A percentile compares a stretch with the other conserved stretches of the same genome.
Evolutionary conservation across 371 early-diverging fungal species (phyloP).

Genomic region (Funneliformis caledonium): DNA sequence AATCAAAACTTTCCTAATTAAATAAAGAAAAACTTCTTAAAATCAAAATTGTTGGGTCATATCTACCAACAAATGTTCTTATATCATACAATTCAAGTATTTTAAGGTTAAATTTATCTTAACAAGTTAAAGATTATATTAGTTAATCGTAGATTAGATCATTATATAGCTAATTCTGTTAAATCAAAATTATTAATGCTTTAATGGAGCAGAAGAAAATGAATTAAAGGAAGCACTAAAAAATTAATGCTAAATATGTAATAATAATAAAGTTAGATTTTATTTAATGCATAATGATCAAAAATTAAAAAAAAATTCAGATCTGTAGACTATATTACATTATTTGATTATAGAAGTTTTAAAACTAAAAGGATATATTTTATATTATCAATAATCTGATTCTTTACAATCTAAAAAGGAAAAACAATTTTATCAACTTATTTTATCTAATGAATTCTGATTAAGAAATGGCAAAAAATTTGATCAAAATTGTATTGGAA

Average conservation of each 20-base stretch:
- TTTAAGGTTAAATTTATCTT: too few species aligned
- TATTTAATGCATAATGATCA: background rate
- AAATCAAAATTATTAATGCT: too few species aligned
- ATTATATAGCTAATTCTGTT: too few species aligned
- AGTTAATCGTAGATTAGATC: too few species aligned
- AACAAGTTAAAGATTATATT: too few species aligned
- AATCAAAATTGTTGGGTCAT: too few species aligned
- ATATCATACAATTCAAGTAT: too few species aligned
- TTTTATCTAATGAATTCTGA: conserved; percentile 21
- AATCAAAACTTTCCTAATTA: background rate
- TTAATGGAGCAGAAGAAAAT: conserved; percentile 7
- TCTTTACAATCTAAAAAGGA: background rate
- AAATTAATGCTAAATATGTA: background rate
- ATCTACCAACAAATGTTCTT: too few species aligned
- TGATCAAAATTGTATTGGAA: background rate
- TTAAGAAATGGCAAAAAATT: background rate
- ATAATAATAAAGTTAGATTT: background rate
- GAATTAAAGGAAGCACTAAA: background rate
- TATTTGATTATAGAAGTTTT: background rate
- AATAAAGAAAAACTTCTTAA: background rate
- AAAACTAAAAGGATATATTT: conserved; percentile 6
- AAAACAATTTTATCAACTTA: conserved; percentile 12
- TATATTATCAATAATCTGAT: conserved; percentile 28
- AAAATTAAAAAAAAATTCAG: conserved; percentile 2
- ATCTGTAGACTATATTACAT: conserved; percentile 7